phyloP scores from a whole-genome alignment of 1,284 basidiomycete species.

The Cryptococcus amylolentus region DNA sequence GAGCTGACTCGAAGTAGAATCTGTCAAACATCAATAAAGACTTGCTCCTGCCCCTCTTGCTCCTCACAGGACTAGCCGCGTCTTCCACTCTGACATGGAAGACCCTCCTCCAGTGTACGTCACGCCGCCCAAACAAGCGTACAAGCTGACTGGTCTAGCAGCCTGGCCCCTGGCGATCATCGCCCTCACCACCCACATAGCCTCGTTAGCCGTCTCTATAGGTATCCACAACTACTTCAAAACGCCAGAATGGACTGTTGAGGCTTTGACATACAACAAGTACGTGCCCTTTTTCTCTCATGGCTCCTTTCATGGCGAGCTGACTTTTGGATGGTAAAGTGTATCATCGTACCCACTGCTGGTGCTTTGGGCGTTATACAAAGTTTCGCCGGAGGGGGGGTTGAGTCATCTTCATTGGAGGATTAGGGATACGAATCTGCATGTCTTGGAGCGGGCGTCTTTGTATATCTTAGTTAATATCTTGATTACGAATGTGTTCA shows the following conservation, averaged over 20 bases:
- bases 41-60: constrained; percentile 33
- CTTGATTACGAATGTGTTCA: constrained; percentile 25
- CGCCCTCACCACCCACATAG: constrained; percentile 31
- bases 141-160: constrained; percentile 7
- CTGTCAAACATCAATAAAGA: constrained; percentile 20
- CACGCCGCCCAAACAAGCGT: neutral
- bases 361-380: constrained; percentile 29
- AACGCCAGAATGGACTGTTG: constrained; percentile 35
- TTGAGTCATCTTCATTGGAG: constrained; percentile 39
- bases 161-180: constrained; percentile 40
- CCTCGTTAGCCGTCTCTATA: constrained; percentile 26
- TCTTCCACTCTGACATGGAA: constrained; percentile 25
- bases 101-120: constrained; percentile 29
- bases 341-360: constrained; percentile 40
- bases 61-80: constrained; percentile 35
- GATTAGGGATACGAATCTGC: constrained; percentile 21
- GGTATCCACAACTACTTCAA: constrained; percentile 21
- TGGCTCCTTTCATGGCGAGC: neutral
- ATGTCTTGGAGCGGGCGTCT: constrained; percentile 24
- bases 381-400: constrained; percentile 16
- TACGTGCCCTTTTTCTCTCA: constrained; percentile 12
- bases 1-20: constrained; percentile 11
- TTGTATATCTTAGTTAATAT: constrained; percentile 38
- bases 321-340: constrained; percentile 13
- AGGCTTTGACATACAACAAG: constrained; percentile 40